Base-by-base conservation (phyloP, 805 yeast genomes). In the Saccharomyces paradoxus region DNA sequence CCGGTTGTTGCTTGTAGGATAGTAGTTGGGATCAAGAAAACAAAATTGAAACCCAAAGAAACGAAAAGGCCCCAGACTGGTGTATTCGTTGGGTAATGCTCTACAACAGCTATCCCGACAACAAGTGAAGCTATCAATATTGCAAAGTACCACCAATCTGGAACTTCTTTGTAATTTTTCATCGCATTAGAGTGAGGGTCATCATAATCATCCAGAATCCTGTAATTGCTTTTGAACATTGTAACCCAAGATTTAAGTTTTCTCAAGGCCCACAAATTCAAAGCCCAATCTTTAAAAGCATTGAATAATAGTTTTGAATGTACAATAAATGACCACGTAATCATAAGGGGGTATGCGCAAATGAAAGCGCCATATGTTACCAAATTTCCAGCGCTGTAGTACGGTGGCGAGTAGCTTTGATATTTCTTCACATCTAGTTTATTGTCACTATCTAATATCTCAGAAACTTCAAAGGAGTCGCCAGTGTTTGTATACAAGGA, bases 31-130 rank as follows among this genome's bases (percentile, higher is more conserved):
- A 81, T 70, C 58, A 81, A 70, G 57, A 81, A 80, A 3, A 77
- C 68, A 47, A 77, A 67, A 58, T 80, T 81, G 46, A 82, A 69
- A 26, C 74, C 82, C 44, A 81, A 60, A 4, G 80, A 75, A 57
- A 82, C 75, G 69, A 81, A 77, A 46, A 82, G 71, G 28, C 80
- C 77, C 86, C 86, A 82, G 26, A 81, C 80, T 21, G 86, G 85
- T 4, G 85, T 79, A 50, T 80, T 70, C 8, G 74, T 69, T 47
- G 63, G 80, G 58, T 75, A 78, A 14, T 74, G 63, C 46, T 68
- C 55, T 6, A 76, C 74, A 44, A 75, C 70, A 0, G 69, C 55
- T 21, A 77, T 59, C 24, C 64, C 69, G 53, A 65, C 75, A 68
- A 77, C 67, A 47, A 78, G 68, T 2, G 73, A 58, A 8, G 82